Percentiles rank a stretch among this genome's conserved stretches.
Evolutionary conservation across 768 basidiomycete genomes (phyloP).

Genomic region (Sporobolomyces phaffii): DNA sequence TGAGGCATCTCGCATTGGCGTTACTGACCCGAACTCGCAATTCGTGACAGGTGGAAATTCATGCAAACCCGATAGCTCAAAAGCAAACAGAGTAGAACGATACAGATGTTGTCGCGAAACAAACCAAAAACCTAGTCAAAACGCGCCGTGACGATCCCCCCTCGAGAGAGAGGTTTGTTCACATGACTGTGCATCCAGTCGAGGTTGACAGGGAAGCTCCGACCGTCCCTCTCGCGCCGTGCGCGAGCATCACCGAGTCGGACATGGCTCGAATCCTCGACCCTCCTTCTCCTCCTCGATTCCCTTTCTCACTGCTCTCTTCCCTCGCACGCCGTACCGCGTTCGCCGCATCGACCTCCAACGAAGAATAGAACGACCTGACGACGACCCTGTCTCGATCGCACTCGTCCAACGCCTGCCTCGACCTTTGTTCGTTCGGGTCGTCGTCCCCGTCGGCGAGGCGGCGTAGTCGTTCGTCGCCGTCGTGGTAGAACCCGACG

Average conservation of each 20-base stretch:
- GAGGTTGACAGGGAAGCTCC: background rate
- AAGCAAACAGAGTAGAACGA: conserved; percentile 40
- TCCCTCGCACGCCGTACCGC: background rate
- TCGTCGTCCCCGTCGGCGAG: background rate
- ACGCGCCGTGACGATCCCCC: background rate
- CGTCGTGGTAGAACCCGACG: conserved; percentile 23
- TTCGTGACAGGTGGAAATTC: conserved; percentile 56
- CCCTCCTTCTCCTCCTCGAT: background rate
- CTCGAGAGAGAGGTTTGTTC: background rate
- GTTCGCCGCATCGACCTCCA: conserved; percentile 70
- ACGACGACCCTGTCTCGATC: conserved; percentile 65
- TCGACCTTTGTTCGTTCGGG: conserved; percentile 48
- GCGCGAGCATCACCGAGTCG: background rate
- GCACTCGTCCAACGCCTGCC: conserved; percentile 62
- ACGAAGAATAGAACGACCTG: conserved; percentile 81
- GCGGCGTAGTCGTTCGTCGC: background rate
- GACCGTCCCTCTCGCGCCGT: background rate
- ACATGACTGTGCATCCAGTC: background rate
- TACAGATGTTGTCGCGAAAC: background rate
- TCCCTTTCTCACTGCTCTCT: background rate
- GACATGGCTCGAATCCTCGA: background rate
- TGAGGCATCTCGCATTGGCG: too few species aligned
- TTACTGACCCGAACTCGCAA: too few species aligned
- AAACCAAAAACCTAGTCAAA: background rate
- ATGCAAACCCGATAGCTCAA: conserved; percentile 92